Evolutionary conservation across 1,139 yeast genomes (phyloP), one percentile per base, ranked within the genome.

Genomic region (Saccharomyces hybrid): DNA sequence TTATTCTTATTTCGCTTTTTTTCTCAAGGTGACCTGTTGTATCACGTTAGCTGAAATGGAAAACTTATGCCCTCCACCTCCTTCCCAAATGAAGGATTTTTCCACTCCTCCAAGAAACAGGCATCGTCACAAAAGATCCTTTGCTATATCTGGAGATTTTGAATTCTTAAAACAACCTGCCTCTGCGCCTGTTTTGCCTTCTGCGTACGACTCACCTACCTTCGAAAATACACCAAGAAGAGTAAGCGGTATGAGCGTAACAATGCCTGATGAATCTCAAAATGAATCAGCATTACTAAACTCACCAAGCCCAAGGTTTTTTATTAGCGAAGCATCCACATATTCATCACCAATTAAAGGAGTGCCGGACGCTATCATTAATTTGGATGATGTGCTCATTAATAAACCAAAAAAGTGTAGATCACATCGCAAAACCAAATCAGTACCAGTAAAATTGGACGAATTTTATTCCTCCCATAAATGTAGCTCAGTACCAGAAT

Each of bases 121-220:
- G 1, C 89, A 84, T 65, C 76, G 84, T 49, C 90, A 84, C 61
- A 77, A 83, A 63, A 71, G 90, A 51, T 84, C 89, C 0, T 85
- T 86, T 26, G 89, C 89, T 0, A 82, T 84, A 14, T 82, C 87
- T 5, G 89, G 89, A 0, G 89, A 84, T 64, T 84, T 84, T 64
- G 90, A 84, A 61, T 64, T 64, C 48, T 48, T 63, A 26, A 60
- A 57, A 48, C 58, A 55, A 29, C 61, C 59, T 5, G 53, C 53
- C 2, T 38, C 59, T 31, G 48, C 46, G 13, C 51, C 51, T n/a
- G 23, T 48, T 9, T 23, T 50, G n/a, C 14, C 51, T 20, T 50
- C 46, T 44, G 44, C 29, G 5, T 25, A 20, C 11, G 28, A 46
- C 47, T 25, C 28, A 8, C 47, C 31, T 23, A 46, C 29, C 9